Evolutionary conservation across 2,329 filamentous ascomycete genomes (phyloP).

Genomic region (Monilinia fructicola): DNA sequence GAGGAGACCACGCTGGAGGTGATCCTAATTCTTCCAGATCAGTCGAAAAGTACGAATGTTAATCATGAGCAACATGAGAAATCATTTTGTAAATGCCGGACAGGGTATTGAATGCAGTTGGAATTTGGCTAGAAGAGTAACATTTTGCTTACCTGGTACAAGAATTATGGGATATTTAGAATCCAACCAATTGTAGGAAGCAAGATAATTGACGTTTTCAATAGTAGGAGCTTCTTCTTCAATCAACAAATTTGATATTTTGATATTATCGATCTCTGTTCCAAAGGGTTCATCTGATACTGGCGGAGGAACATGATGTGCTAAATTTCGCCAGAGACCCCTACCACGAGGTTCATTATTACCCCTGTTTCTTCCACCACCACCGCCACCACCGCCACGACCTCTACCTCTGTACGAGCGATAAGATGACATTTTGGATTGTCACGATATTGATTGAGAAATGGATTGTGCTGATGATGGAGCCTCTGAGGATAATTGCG

Average conservation of each 20-base stretch:
- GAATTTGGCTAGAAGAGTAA: not conserved
- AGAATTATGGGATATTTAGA: conserved; percentile 43
- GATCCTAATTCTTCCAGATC: conserved; percentile 43
- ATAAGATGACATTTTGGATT: not conserved
- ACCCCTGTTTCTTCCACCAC: conserved; percentile 2
- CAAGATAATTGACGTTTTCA: conserved; percentile 45
- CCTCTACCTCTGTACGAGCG: not conserved
- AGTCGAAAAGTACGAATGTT: not conserved
- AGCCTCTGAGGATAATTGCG: not conserved
- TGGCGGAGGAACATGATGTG: conserved; percentile 3
- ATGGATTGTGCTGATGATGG: not conserved
- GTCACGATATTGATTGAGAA: not conserved
- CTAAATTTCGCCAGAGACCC: conserved; percentile 3
- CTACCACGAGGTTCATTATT: not conserved
- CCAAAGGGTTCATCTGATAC: conserved; percentile 26
- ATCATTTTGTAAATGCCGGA: not conserved
- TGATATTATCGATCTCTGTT: conserved; percentile 28
- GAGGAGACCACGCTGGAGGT: conserved; percentile 53
- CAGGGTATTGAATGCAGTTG: not conserved
- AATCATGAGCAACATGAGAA: not conserved
- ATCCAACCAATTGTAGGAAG: conserved; percentile 54
- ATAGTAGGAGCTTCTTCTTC: conserved; percentile 41
- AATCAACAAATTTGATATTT: conserved; percentile 27
- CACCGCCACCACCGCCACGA: too few species aligned
- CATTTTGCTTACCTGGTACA: conserved; percentile 45